Base-by-base conservation (phyloP, 768 basidiomycete genomes). In the Rhizopogon vesiculosus region DNA sequence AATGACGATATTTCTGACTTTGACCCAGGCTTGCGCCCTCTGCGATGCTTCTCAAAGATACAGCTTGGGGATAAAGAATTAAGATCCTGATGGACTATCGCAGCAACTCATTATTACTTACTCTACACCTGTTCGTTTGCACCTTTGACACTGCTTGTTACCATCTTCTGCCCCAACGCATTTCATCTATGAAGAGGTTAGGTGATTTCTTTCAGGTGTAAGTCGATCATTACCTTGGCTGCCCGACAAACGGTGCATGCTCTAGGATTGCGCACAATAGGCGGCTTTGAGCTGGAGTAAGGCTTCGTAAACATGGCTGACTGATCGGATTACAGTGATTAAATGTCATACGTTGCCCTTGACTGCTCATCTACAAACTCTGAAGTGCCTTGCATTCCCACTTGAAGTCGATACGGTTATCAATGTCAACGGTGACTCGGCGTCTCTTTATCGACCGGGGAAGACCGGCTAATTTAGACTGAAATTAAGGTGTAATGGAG, bases 81-180 rank as follows among this genome's bases (percentile, higher is more conserved):
- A 58, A 57, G 45, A 55, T 60, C 58, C 51, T 59, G 58, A 59
- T 49, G 62, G 48, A 49, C 56, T 55, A 52, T 54, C 56, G 56
- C 35, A 43, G 58, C 45, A 28, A 50, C 49, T 57, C 53, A 45
- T 41, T 51, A 77, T 41, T 51, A 77, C 83, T 58, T 68, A 87
- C 87, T 89, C 84, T 50, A 84, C 82, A 60, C 86, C 86, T 35
- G 88, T 84, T 56, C 91, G 86, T 66, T 83, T 86, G 73, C 91
- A 93, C 50, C 91, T 86, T 68, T 93, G 89, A 67, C 91, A 93
- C 31, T 81, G 83, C 63, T 84, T 85, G 58, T 83, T 78, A 56
- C 90, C 89, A 64, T 93, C 90, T 67, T 93, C 91, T 49, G 91
- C 87, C 44, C 89, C 91, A 56, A 93, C 90, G 64, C 91, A 93